Conservation (phyloP, 73 alveolate genomes). For the Symbiodinium pilosum region DNA sequence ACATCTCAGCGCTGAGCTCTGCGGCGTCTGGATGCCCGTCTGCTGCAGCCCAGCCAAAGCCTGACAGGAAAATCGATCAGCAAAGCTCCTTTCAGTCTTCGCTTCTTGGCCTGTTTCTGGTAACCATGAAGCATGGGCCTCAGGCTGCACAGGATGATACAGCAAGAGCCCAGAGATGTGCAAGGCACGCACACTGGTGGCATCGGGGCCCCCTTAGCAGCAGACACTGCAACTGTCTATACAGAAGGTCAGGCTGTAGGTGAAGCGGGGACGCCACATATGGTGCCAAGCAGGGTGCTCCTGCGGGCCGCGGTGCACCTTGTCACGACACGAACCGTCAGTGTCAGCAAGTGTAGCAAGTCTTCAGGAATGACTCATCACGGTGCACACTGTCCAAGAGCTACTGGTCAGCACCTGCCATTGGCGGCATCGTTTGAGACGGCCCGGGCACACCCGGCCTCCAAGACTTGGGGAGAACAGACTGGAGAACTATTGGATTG, state of each 20-base stretch:
- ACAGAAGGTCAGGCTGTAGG: no score
- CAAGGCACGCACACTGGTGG: neutral
- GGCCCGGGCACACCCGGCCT: neutral
- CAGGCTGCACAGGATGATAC: no score
- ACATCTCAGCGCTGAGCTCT: no score
- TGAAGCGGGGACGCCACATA: neutral
- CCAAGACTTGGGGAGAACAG: neutral
- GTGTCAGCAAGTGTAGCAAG: neutral
- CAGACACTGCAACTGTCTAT: no score
- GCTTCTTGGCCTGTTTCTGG: neutral
- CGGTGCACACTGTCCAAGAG: neutral
- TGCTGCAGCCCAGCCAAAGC: neutral
- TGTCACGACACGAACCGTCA: neutral
- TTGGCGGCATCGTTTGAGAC: neutral
- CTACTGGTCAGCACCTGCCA: neutral
- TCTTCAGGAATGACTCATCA: neutral
- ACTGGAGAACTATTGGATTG: no score
- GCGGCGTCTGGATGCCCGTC: neutral
- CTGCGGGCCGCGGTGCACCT: neutral
- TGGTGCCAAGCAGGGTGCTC: neutral
- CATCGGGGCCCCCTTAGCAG: neutral
- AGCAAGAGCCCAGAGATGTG: no score
- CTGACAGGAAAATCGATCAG: neutral
- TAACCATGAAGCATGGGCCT: slow-evolving; percentile 15
- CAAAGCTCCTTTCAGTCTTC: no score